Evolutionary conservation across 352 stramenopile species (phyloP).

Genomic region (Pythium sukuiense): DNA sequence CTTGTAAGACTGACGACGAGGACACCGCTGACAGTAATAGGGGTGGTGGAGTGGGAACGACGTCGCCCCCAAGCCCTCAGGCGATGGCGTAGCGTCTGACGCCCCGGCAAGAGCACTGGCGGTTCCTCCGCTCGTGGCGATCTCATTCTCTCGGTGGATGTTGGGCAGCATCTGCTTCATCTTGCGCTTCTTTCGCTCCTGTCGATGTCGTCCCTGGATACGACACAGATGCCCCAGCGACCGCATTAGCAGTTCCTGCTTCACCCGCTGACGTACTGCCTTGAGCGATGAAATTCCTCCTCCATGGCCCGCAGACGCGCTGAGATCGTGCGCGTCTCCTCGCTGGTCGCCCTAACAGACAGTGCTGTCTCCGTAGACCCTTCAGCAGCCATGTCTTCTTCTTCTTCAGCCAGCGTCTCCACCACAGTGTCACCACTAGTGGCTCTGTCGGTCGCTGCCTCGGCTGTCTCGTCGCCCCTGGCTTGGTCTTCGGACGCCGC

Average conservation of each 20-base stretch:
- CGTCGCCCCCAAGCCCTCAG: neutral
- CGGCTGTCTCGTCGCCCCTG: neutral
- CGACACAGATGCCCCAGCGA: neutral
- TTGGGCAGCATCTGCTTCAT: slow-evolving; percentile 53
- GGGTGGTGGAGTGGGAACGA: neutral
- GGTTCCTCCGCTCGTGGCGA: neutral
- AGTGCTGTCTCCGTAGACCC: neutral
- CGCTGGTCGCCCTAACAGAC: neutral
- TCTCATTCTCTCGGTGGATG: slow-evolving; percentile 48
- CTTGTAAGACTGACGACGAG: neutral
- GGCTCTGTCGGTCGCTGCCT: neutral
- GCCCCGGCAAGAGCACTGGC: neutral
- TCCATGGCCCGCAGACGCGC: slow-evolving; percentile 43
- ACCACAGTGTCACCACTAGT: neutral
- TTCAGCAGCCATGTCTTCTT: too few species aligned
- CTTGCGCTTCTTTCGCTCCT: slow-evolving; percentile 61
- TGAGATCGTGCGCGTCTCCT: slow-evolving; percentile 27
- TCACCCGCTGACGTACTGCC: neutral
- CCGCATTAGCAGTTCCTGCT: neutral
- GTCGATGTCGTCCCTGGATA: slow-evolving; percentile 21
- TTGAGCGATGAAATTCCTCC: slow-evolving; percentile 39
- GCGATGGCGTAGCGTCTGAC: neutral
- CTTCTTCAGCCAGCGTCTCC: neutral
- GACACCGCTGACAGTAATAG: neutral
- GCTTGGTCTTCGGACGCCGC: neutral